Base-by-base conservation (phyloP, 2,329 filamentous ascomycete species). In the Rutstroemia sp. region DNA sequence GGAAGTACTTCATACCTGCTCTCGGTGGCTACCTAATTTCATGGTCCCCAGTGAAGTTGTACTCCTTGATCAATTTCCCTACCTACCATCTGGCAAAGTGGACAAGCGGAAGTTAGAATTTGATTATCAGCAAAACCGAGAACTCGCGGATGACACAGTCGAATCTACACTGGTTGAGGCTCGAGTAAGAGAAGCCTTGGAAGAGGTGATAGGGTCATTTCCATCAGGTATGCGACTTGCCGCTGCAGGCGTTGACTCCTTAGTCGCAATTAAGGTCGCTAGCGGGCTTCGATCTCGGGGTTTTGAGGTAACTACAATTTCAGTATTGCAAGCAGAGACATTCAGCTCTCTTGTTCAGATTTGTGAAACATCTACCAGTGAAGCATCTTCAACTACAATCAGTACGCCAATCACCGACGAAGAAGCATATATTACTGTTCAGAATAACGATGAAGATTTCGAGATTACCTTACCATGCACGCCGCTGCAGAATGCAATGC, bases 31-130 rank as follows among this genome's bases (percentile, higher is more conserved):
- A 1, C 89, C 91, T 0, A 76, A 77, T 4, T 94, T 86, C 67
- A 96, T 96, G 92, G 73, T 95, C 1, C 92, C 92, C 0, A 79
- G 80, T 4, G 87, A 95, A 59, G 73, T 95, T 23, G 70, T 89
- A 0, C 65, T 87, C 1, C 72, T 87, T 60, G 62, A 76, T 0
- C 74, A 78, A 8, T 84, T 96, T 56, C 90, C 90, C 0, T 83
- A 86, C 52, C 73, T 96, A 19, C 77, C 90, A 2, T 95, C 90
- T 0, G 92, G 92, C 0, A 96, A 96, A 67, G 78, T 92, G 14
- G 87, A 96, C 65, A 83, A 83, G 51, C 86, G 83, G 63, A 71
- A 70, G 12, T 72, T 96, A 7, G 76, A 83, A 62, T 67, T 73
- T 1, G 73, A 80, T 7, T 88, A 86, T 63, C 62, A 68, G n/a